A percentile compares a stretch with the other conserved stretches of the same genome.
These are phyloP conservation scores for Leishmania braziliensis DNA, from an alignment of 208 protist genomes.

Conservation along the genomic window DNA sequence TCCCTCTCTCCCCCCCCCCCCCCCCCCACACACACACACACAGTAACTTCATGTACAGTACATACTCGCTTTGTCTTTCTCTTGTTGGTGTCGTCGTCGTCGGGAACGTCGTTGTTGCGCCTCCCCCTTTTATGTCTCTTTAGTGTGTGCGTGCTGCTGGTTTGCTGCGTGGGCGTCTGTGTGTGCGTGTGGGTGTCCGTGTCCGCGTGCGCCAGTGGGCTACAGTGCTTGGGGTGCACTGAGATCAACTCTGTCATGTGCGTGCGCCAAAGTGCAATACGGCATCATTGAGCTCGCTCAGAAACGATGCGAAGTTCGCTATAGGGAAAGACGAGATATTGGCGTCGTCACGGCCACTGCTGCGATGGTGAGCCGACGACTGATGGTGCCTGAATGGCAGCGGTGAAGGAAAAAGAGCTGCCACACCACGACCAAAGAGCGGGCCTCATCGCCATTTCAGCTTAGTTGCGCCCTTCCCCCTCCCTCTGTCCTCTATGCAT, in stretches of 20 bases:
- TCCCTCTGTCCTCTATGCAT: neutral
- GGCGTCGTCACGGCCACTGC: neutral
- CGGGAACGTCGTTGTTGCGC: neutral
- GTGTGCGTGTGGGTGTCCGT: neutral
- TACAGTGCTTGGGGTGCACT: neutral
- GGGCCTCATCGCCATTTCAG: neutral
- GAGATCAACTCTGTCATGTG: neutral
- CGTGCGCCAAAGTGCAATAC: neutral
- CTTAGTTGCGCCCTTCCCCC: neutral
- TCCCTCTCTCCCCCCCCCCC: neutral
- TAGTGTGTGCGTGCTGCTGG: neutral
- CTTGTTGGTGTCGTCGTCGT: neutral
- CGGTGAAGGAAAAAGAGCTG: neutral
- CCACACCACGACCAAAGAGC: neutral
- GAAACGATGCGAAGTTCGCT: neutral
- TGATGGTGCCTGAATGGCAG: neutral
- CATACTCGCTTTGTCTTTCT: neutral
- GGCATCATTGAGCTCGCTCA: neutral
- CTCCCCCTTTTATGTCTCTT: neutral
- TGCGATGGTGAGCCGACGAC: neutral
- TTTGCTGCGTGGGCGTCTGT: neutral
- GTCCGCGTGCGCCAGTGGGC: neutral
- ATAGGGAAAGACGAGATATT: neutral
- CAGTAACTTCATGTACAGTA: slow-evolving; percentile 1
- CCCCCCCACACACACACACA: neutral